These are phyloP conservation scores for Corylus americana DNA, from an alignment of 306 rosid genomes.

Conservation along the genomic window DNA sequence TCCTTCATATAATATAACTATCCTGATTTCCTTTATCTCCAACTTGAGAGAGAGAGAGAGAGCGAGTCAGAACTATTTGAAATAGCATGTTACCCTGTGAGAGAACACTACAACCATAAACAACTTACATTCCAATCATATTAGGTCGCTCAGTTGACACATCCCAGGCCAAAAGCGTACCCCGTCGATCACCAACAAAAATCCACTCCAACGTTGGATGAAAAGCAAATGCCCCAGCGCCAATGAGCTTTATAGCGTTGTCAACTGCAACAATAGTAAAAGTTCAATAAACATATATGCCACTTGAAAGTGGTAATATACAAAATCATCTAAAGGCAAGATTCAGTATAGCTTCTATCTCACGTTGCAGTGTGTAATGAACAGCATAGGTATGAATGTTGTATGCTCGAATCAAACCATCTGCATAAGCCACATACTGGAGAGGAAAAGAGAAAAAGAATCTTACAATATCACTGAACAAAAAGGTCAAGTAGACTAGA, in stretches of 20 bases:
- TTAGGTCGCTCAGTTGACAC: conserved; percentile 91
- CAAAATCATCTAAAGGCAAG: conserved; percentile 29
- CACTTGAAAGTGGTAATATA: conserved; percentile 21
- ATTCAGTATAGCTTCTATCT: conserved; percentile 36
- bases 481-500: conserved; percentile 13
- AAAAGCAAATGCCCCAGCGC: conserved; percentile 96
- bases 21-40: not conserved
- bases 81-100: conserved; percentile 1
- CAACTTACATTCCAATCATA: conserved; percentile 98
- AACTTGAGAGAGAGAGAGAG: not conserved
- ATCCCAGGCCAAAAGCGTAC: conserved; percentile 97
- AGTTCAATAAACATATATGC: conserved; percentile 17
- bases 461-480: conserved; percentile 24
- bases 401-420: conserved; percentile 96
- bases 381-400: conserved; percentile 93
- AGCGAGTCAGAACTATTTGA: not conserved
- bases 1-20: not conserved
- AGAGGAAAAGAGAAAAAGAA: conserved; percentile 26
- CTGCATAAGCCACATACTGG: conserved; percentile 94
- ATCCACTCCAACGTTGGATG: conserved; percentile 99
- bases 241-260: conserved; percentile 85
- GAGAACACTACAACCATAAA: conserved; percentile 28
- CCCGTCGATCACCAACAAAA: conserved; percentile 97
- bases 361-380: conserved; percentile 90
- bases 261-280: conserved; percentile 62